Conservation (phyloP, 2,329 filamentous ascomycete genomes). For the Phialocephala sp. region DNA sequence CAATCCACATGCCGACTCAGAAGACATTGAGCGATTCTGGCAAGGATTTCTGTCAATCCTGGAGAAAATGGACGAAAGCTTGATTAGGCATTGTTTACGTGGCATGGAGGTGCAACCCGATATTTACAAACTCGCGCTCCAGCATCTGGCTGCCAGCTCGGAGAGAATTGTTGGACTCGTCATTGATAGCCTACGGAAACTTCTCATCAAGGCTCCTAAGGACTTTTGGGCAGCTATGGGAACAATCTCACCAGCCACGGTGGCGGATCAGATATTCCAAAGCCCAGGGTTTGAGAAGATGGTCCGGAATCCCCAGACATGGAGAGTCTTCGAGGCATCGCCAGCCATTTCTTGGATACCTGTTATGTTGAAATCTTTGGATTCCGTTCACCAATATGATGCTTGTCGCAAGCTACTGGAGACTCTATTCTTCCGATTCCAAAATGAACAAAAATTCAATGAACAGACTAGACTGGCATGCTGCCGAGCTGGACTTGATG, state of each 20-base stretch:
- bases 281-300: constrained; percentile 70
- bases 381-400: constrained; percentile 75
- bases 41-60: constrained; percentile 75
- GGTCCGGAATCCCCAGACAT: constrained; percentile 63
- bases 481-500: constrained; percentile 67
- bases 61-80: constrained; percentile 71
- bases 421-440: constrained; percentile 72
- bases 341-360: constrained; percentile 78
- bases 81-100: constrained; percentile 79
- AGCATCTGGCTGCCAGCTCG: constrained; percentile 57
- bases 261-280: constrained; percentile 84
- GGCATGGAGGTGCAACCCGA: constrained; percentile 78
- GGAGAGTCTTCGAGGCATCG: constrained; percentile 57
- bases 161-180: constrained; percentile 69
- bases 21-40: constrained; percentile 77
- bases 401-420: constrained; percentile 80
- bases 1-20: constrained; percentile 53
- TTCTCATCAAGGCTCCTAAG: constrained; percentile 76
- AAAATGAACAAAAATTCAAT: constrained; percentile 56
- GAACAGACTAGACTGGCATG: constrained; percentile 64
- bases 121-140: constrained; percentile 67
- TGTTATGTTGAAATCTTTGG: constrained; percentile 78
- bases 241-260: constrained; percentile 76
- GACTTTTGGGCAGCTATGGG: constrained; percentile 91
- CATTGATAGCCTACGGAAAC: constrained; percentile 70